Evolutionary conservation across 306 rosid genomes (phyloP).

Genomic region (Boehmeria nivea): DNA sequence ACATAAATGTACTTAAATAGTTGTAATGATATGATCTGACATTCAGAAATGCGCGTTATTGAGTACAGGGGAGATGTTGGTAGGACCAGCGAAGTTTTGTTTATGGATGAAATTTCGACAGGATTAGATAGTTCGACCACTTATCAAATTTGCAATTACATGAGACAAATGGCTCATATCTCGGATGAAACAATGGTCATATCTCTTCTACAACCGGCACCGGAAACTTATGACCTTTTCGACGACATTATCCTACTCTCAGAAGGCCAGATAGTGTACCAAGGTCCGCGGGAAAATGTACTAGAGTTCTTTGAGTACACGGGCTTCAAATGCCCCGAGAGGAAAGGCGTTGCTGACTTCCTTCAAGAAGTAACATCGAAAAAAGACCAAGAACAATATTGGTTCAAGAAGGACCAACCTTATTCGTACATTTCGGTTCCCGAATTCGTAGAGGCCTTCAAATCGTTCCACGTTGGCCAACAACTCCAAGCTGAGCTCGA

Average conservation of each 20-base stretch:
- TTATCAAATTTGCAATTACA: constrained; percentile 63
- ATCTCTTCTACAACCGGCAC: constrained; percentile 51
- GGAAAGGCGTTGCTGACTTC: constrained; percentile 83
- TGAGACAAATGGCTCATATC: constrained; percentile 82
- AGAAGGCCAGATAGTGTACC: constrained; percentile 71
- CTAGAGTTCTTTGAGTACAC: constrained; percentile 53
- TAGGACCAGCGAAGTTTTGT: constrained; percentile 64
- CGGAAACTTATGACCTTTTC: constrained; percentile 57
- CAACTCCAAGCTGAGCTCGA: constrained; percentile 32
- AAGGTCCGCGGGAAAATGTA: constrained; percentile 55
- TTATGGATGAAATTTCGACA: constrained; percentile 89
- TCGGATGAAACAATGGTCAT: constrained; percentile 60
- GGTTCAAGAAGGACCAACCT: constrained; percentile 41
- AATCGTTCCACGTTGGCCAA: constrained; percentile 43
- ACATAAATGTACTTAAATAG: too few species aligned
- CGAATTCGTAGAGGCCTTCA: constrained; percentile 45
- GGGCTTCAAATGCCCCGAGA: constrained; percentile 63
- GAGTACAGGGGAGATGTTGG: constrained; percentile 87
- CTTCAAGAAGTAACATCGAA: constrained; percentile 79
- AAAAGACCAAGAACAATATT: constrained; percentile 80
- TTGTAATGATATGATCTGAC: too few species aligned
- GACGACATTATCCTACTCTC: constrained; percentile 54
- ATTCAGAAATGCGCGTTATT: too few species aligned
- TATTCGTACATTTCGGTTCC: constrained; percentile 50
- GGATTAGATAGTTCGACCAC: constrained; percentile 89